Percentiles rank a stretch among this genome's conserved stretches.
Evolutionary conservation across 768 basidiomycete species (phyloP).

Genomic region (Collybiopsis confluens): DNA sequence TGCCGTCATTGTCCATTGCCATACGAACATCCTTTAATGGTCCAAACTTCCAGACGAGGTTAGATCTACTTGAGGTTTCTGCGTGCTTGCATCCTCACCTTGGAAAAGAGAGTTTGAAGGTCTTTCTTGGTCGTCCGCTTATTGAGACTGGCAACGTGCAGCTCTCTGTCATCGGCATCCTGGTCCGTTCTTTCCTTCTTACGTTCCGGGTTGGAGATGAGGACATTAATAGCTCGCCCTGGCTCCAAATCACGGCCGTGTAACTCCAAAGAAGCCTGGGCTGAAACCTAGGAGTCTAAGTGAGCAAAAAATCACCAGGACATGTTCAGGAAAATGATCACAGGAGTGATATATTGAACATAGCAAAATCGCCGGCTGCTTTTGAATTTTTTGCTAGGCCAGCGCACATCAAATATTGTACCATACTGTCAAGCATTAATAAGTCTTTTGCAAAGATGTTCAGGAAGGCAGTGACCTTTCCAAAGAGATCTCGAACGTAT

Average conservation of each 20-base stretch:
- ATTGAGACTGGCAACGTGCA: constrained; percentile 86
- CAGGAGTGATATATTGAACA: constrained; percentile 84
- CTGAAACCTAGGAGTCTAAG: constrained; percentile 42
- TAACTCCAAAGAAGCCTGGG: constrained; percentile 74
- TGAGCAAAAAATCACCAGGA: not conserved
- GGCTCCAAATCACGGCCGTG: constrained; percentile 74
- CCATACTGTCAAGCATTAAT: constrained; percentile 60
- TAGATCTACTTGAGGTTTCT: not conserved
- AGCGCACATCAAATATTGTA: constrained; percentile 87
- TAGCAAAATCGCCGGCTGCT: constrained; percentile 90
- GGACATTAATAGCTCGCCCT: constrained; percentile 66
- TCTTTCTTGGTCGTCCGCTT: constrained; percentile 75
- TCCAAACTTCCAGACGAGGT: constrained; percentile 60
- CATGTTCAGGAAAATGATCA: constrained; percentile 31
- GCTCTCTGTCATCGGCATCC: constrained; percentile 75
- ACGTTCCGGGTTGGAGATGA: constrained; percentile 85
- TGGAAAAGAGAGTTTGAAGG: constrained; percentile 71
- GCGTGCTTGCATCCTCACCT: constrained; percentile 40
- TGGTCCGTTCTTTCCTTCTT: constrained; percentile 90
- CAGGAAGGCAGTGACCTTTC: constrained; percentile 46
- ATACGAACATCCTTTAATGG: constrained; percentile 77
- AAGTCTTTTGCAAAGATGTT: not conserved
- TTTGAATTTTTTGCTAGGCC: constrained; percentile 98
- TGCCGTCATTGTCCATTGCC: constrained; percentile 63
- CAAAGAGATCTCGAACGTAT: constrained; percentile 71